These are phyloP conservation scores for Rhododendron henanense DNA, from an alignment of 148 eudicot species.

Conservation along the genomic window DNA sequence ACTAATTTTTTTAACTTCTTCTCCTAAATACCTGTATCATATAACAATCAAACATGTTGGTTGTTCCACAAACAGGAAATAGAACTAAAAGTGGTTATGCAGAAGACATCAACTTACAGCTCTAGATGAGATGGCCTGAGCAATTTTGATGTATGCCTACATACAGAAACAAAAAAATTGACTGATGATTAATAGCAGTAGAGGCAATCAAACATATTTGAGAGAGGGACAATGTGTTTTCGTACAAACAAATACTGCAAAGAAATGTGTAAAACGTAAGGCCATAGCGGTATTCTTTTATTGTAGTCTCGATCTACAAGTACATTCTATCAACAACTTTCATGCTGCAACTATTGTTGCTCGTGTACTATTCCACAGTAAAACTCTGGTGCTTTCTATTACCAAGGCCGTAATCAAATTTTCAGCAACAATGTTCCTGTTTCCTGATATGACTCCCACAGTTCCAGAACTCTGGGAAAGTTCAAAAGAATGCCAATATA, in stretches of 20 bases:
- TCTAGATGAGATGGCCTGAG: slow-evolving; percentile 96
- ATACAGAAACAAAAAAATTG: slow-evolving; percentile 15
- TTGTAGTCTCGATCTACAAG: not conserved
- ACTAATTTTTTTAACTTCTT: not conserved
- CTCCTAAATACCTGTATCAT: not conserved
- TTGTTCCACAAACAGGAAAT: not conserved
- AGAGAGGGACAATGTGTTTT: not conserved
- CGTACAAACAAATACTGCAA: not conserved
- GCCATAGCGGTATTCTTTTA: not conserved
- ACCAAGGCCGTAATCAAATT: not conserved
- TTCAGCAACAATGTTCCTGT: not conserved
- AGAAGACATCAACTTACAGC: slow-evolving; percentile 56
- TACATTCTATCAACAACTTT: not conserved
- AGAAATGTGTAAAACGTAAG: not conserved
- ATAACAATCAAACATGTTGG: not conserved
- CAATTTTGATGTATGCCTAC: slow-evolving; percentile 96
- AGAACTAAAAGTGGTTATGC: not conserved
- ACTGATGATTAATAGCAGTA: not conserved
- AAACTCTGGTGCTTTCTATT: not conserved
- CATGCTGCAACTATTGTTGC: not conserved
- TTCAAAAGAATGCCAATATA: not conserved
- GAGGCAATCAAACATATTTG: not conserved
- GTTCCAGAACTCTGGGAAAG: not conserved
- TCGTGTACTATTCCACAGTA: not conserved
- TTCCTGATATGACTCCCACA: not conserved